These are phyloP conservation scores for Tilletiaria anomala DNA, from an alignment of 1,284 basidiomycete genomes.

Conservation along the genomic window DNA sequence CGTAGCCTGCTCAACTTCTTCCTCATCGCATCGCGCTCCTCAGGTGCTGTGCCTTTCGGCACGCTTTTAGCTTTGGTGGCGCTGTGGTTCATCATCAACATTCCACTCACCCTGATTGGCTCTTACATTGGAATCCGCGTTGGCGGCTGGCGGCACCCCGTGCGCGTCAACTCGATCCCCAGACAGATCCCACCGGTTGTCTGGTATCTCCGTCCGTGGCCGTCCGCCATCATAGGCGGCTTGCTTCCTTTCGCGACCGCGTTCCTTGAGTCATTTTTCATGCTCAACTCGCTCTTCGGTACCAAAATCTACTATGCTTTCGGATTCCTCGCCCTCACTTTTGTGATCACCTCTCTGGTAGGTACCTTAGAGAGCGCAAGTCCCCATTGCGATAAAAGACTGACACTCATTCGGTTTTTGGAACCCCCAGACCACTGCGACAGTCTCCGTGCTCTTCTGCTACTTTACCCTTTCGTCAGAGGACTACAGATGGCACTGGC, in stretches of 20 bases:
- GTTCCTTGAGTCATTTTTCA: constrained; percentile 88
- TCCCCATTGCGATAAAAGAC: not conserved
- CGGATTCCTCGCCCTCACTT: constrained; percentile 82
- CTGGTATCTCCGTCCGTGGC: constrained; percentile 45
- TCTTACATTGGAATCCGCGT: constrained; percentile 64
- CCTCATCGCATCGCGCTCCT: constrained; percentile 65
- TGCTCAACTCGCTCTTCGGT: constrained; percentile 82
- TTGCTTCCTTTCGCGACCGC: constrained; percentile 91
- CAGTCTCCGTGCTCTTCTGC: constrained; percentile 27
- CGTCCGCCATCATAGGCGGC: constrained; percentile 66
- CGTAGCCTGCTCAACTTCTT: constrained; percentile 32
- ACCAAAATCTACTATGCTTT: constrained; percentile 79
- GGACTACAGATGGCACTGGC: constrained; percentile 97
- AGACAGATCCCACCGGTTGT: constrained; percentile 40
- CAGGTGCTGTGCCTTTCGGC: constrained; percentile 92
- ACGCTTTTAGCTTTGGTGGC: constrained; percentile 71
- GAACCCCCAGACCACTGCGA: constrained; percentile 20
- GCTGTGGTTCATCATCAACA: constrained; percentile 91
- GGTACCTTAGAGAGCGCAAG: constrained; percentile 58
- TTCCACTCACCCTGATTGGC: constrained; percentile 52
- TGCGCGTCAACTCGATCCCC: constrained; percentile 81
- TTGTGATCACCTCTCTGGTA: constrained; percentile 65
- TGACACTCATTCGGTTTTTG: not conserved
- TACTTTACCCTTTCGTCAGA: constrained; percentile 86
- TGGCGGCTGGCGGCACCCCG: constrained; percentile 71